Conservation (phyloP, 2,329 filamentous ascomycete genomes). For the Xylariaceae sp. region DNA sequence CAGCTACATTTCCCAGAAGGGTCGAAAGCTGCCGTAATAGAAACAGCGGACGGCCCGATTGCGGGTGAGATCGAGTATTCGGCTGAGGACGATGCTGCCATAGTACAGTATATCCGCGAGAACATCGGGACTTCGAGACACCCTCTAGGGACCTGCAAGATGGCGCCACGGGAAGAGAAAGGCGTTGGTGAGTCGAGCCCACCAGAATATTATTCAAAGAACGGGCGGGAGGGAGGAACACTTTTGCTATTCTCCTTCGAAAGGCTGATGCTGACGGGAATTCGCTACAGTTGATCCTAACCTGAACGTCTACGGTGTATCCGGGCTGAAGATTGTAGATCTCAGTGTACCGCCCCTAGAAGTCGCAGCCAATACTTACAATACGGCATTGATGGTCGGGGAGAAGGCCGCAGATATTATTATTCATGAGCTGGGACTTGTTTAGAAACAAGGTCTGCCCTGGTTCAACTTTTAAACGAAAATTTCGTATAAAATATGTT, state of each 20-base stretch:
- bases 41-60: background rate
- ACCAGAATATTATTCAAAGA: background rate
- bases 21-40: slow-evolving; percentile 41
- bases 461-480: no score
- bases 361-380: slow-evolving; percentile 48
- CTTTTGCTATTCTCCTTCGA: no score
- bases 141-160: slow-evolving; percentile 49
- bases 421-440: slow-evolving; percentile 13
- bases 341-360: slow-evolving; percentile 43
- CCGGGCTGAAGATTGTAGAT: slow-evolving; percentile 32
- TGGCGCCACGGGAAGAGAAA: slow-evolving; percentile 44
- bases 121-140: slow-evolving; percentile 47
- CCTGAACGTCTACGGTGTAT: slow-evolving; percentile 47
- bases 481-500: no score
- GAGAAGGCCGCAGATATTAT: slow-evolving; percentile 36
- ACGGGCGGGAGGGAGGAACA: background rate
- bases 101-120: slow-evolving; percentile 47
- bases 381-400: slow-evolving; percentile 48
- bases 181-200: slow-evolving; percentile 39
- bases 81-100: slow-evolving; percentile 49
- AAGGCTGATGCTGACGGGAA: background rate
- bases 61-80: slow-evolving; percentile 38
- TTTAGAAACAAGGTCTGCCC: background rate
- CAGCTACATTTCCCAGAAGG: slow-evolving; percentile 48
- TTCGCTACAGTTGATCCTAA: slow-evolving; percentile 37